Conservation (phyloP, 2,329 filamentous ascomycete species). For the Sarocladium kiliense region DNA sequence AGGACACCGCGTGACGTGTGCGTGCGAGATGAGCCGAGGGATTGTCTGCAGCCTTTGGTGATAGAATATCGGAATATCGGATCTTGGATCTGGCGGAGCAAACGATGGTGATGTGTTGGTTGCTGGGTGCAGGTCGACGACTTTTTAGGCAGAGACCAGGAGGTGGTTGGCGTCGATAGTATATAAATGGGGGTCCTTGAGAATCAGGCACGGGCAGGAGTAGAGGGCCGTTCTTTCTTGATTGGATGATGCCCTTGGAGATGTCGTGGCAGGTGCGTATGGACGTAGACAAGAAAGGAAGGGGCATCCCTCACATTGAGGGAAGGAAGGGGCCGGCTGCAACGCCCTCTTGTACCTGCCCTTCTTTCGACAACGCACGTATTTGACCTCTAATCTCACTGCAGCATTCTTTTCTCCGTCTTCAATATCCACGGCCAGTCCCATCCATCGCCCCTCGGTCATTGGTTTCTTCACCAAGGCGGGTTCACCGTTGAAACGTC, state of each 20-base stretch:
- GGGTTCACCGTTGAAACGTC: constrained; percentile 4
- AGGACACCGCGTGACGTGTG: neutral
- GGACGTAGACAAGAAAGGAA: neutral
- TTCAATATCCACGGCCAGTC: neutral
- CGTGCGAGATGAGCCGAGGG: neutral
- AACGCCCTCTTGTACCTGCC: neutral
- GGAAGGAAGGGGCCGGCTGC: neutral
- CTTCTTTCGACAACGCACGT: neutral
- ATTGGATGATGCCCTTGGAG: neutral
- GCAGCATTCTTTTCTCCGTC: neutral
- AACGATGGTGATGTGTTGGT: neutral
- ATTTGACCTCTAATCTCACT: neutral
- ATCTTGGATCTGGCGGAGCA: too few relatives aligned
- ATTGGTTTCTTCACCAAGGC: neutral
- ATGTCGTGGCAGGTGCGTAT: neutral
- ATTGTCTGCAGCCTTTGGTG: too few relatives aligned
- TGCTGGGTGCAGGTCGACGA: too few relatives aligned
- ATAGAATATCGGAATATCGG: too few relatives aligned
- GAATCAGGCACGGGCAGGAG: neutral
- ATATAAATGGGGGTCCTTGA: too few relatives aligned
- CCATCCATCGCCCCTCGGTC: neutral
- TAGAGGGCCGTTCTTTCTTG: neutral
- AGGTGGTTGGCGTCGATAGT: too few relatives aligned
- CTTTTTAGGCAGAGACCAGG: too few relatives aligned
- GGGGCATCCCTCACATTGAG: neutral